Conservation (phyloP, 2,329 filamentous ascomycete species). For the Fusarium circinatum region DNA sequence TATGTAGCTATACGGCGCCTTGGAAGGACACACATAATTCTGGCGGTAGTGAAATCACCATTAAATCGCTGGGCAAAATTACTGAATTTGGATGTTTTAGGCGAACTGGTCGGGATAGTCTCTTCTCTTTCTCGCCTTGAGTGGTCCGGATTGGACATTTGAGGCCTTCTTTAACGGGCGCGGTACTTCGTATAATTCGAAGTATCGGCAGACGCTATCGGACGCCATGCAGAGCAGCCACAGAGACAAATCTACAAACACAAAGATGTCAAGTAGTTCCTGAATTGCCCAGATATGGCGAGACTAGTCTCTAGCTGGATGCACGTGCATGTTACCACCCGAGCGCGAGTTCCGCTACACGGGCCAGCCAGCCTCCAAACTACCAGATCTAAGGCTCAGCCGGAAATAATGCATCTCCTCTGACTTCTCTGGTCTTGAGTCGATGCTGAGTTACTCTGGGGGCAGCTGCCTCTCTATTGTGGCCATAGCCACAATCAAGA, state of each 20-base stretch:
- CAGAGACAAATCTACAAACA: too few species aligned
- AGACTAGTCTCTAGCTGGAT: too few species aligned
- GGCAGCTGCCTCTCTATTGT: accelerated
- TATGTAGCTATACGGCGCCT: background rate
- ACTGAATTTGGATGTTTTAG: too few species aligned
- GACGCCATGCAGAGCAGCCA: background rate
- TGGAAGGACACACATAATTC: background rate
- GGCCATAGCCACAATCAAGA: background rate
- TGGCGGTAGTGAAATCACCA: background rate
- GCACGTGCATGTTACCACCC: background rate
- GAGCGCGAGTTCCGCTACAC: background rate
- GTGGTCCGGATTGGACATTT: background rate
- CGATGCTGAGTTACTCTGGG: accelerated
- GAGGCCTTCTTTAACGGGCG: background rate
- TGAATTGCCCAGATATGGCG: accelerated
- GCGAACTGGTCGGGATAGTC: background rate
- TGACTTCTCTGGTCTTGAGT: background rate
- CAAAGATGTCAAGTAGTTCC: background rate
- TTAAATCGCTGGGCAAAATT: background rate
- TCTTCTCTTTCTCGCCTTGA: background rate
- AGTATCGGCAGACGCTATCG: background rate
- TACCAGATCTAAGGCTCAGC: accelerated
- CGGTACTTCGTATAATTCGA: background rate
- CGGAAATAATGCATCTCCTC: too few species aligned
- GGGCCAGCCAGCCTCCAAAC: background rate